A percentile compares a stretch with the other conserved stretches of the same genome.
phyloP scores from a whole-genome alignment of 1,284 basidiomycete species.

The Ceratobasidium theobromae region DNA sequence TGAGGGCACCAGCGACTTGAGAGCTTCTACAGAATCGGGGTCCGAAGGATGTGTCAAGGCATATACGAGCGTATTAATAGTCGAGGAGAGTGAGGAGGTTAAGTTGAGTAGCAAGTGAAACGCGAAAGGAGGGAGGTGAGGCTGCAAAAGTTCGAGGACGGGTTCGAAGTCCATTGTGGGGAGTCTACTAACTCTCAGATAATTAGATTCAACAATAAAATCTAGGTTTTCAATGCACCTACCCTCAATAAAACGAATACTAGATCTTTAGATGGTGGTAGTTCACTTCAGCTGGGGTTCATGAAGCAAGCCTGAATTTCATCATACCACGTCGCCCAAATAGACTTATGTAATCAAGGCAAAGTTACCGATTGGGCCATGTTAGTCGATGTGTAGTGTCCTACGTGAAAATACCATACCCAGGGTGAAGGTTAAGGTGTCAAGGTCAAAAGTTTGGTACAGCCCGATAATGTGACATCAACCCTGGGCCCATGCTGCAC shows the following conservation, averaged over 20 bases:
- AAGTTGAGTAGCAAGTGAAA: slow-evolving; percentile 20
- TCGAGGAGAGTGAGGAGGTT: slow-evolving; percentile 1
- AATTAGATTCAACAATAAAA: too few relatives aligned
- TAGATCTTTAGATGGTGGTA: neutral
- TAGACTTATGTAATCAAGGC: neutral
- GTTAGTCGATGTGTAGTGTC: too few relatives aligned
- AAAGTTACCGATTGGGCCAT: too few relatives aligned
- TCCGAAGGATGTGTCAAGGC: slow-evolving; percentile 17
- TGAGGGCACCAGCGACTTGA: slow-evolving; percentile 21
- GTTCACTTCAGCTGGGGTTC: neutral
- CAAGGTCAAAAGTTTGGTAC: too few relatives aligned
- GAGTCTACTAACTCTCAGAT: too few relatives aligned
- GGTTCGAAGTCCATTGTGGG: slow-evolving; percentile 28
- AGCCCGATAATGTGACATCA: too few relatives aligned
- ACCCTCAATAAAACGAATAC: neutral
- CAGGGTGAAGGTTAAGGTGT: too few relatives aligned
- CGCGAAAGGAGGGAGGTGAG: slow-evolving; percentile 16
- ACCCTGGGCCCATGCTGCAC: too few relatives aligned
- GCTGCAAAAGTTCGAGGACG: slow-evolving; percentile 11
- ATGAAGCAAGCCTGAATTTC: neutral
- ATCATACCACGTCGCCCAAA: neutral
- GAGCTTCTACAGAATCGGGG: slow-evolving; percentile 23
- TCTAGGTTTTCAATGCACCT: too few relatives aligned
- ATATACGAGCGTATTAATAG: slow-evolving; percentile 18
- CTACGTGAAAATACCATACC: too few relatives aligned